Base-by-base conservation (phyloP, 2,329 filamentous ascomycete species). In the Podosphaera aphanis region DNA sequence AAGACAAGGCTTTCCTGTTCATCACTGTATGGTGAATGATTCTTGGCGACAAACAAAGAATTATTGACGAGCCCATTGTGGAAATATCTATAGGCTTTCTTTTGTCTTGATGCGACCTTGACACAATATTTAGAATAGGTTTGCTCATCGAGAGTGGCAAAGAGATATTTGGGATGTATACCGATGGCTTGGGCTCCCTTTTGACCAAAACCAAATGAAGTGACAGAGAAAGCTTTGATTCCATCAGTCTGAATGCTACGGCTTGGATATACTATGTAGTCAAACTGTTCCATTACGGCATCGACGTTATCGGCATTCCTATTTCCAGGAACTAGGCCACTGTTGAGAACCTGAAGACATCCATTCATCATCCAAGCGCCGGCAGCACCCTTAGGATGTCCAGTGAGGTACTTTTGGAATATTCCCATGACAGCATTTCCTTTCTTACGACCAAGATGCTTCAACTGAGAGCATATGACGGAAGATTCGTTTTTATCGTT, bases 301-400 rank as follows among this genome's bases (percentile, higher is more conserved):
- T 98, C 90, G 46, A 98, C 77, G 55, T 98, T 98, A 68, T 98
- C 90, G 44, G 90, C 90, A 57, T 98, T 98, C 58, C 86, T 81
- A 68, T 98, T 98, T 49, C 90, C 90, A 13, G 90, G 90, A 20
- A 98, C 88, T 43, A 98, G 70, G 59, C 90, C 90, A 44, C 73
- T 79, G 69, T 95, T 93, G 56, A 98, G 74, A 40, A 94, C 84
- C 63, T 98, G 90, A 61, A 98, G 68, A 62, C 83, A 90, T 53
- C 90, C 90, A 69, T 98, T 98, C 73, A 98, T 78, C 90, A 98
- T 98, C 86, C 90, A 98, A 43, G 88, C 90, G 69, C 90, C 90
- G 49, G 90, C 90, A 57, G 90, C 88, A 78, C 90, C 90, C 77
- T 98, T 98, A 58, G 90, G 90, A 62, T 98, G 90, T 63, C 90